A percentile compares a stretch with the other conserved stretches of the same genome.
These are phyloP conservation scores for Tremella mesenterica DNA, from an alignment of 768 basidiomycete genomes.

Conservation along the genomic window DNA sequence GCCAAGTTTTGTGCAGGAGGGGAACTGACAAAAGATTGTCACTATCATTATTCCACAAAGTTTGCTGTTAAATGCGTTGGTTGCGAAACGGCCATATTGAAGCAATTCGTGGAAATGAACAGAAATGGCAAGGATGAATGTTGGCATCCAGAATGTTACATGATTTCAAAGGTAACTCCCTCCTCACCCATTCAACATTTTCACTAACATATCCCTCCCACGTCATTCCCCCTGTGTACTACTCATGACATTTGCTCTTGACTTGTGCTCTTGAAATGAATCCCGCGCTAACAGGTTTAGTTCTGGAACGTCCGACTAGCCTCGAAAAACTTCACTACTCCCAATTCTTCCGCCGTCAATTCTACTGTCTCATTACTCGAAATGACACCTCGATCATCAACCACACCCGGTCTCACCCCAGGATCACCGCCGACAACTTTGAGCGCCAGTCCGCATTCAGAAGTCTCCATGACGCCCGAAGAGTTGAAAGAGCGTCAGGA, in stretches of 20 bases:
- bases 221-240: neutral
- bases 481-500: conserved; percentile 83
- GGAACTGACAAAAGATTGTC: conserved; percentile 53
- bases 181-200: neutral
- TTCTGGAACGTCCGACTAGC: conserved; percentile 93
- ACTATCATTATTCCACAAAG: conserved; percentile 97
- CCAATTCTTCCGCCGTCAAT: conserved; percentile 35
- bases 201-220: neutral
- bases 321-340: conserved; percentile 41
- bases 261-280: neutral
- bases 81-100: conserved; percentile 91
- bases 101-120: conserved; percentile 99
- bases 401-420: conserved; percentile 44
- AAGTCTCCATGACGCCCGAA: conserved; percentile 63
- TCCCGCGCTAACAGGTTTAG: conserved; percentile 48
- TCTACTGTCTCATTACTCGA: conserved; percentile 39
- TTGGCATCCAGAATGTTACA: conserved; percentile 99
- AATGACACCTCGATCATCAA: conserved; percentile 28
- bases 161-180: conserved; percentile 87
- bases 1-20: neutral
- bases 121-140: conserved; percentile 96
- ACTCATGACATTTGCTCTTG: neutral
- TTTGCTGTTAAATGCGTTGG: conserved; percentile 98
- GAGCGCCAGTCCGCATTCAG: conserved; percentile 53
- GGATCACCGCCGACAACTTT: conserved; percentile 43